Evolutionary conservation across 2,329 filamentous ascomycete genomes (phyloP).

Genomic region (Diplodia seriata): DNA sequence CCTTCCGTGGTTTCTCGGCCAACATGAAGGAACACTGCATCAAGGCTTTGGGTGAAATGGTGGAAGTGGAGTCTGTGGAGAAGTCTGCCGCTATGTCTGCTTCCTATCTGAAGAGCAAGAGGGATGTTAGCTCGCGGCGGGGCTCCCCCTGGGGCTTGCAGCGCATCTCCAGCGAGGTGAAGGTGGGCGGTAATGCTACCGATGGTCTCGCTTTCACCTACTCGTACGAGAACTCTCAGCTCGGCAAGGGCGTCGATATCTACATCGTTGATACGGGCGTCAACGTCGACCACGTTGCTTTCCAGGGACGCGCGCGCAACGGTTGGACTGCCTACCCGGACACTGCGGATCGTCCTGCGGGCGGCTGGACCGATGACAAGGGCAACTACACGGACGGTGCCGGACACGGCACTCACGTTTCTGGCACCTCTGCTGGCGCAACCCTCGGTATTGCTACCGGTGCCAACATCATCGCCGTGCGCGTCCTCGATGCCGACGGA

Average conservation of each 20-base stretch:
- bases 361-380: slow-evolving; percentile 40
- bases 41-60: slow-evolving; percentile 48
- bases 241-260: slow-evolving; percentile 55
- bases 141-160: slow-evolving; percentile 57
- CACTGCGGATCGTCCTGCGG: background rate
- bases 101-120: background rate
- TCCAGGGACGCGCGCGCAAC: slow-evolving; percentile 50
- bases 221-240: slow-evolving; percentile 44
- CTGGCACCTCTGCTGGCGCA: slow-evolving; percentile 54
- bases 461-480: slow-evolving; percentile 59
- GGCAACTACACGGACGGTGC: slow-evolving; percentile 49
- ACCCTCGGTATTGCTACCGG: slow-evolving; percentile 57
- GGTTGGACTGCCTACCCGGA: slow-evolving; percentile 39
- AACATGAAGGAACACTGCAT: slow-evolving; percentile 51
- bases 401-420: slow-evolving; percentile 58
- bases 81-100: slow-evolving; percentile 45
- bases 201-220: slow-evolving; percentile 53
- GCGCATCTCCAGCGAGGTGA: slow-evolving; percentile 49
- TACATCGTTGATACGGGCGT: slow-evolving; percentile 60
- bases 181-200: slow-evolving; percentile 36
- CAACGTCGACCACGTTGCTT: slow-evolving; percentile 54
- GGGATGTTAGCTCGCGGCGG: slow-evolving; percentile 39
- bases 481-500: slow-evolving; percentile 57
- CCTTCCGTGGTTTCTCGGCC: slow-evolving; percentile 50
- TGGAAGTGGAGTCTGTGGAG: slow-evolving; percentile 52